Percentiles rank a stretch among this genome's conserved stretches.
Conservation (phyloP, 208 protist genomes). For the Trypanosoma lewisi region DNA sequence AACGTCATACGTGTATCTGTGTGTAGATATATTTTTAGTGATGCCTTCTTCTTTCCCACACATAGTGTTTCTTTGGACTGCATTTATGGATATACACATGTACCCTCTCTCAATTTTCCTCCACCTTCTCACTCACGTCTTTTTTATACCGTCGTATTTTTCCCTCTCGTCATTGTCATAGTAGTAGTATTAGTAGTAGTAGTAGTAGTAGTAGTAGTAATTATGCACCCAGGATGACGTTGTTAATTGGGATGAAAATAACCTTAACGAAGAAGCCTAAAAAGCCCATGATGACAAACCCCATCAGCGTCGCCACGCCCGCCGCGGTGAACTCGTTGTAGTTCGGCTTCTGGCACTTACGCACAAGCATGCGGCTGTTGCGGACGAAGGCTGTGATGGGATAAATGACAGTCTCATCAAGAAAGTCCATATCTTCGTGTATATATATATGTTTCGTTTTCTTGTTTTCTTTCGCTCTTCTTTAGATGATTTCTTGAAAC, state of each 20-base stretch:
- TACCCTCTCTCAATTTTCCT: not conserved
- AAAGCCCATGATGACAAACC: slow-evolving; percentile 94
- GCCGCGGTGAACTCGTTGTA: slow-evolving; percentile 92
- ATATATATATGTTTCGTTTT: slow-evolving; percentile 4
- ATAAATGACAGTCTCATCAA: slow-evolving; percentile 76
- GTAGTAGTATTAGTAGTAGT: too few species aligned
- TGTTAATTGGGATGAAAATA: slow-evolving; percentile 96
- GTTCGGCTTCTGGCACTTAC: slow-evolving; percentile 92
- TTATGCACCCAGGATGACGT: slow-evolving; percentile 89
- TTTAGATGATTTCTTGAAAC: not conserved
- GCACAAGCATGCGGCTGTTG: slow-evolving; percentile 89
- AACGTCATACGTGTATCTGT: too few species aligned
- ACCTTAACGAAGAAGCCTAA: slow-evolving; percentile 95
- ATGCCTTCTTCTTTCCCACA: too few species aligned
- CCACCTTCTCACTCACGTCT: too few species aligned
- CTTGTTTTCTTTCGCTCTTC: not conserved
- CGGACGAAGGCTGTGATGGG: slow-evolving; percentile 78
- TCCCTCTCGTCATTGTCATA: too few species aligned
- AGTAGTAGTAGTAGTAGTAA: too few species aligned
- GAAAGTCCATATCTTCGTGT: slow-evolving; percentile 70
- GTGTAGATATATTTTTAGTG: not conserved
- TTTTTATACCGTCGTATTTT: too few species aligned
- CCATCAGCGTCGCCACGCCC: slow-evolving; percentile 82
- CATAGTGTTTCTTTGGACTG: not conserved
- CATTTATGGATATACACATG: not conserved